Evolutionary conservation across 192 early-diverging fungal species (phyloP).

Genomic region (Backusella morwellensis): DNA sequence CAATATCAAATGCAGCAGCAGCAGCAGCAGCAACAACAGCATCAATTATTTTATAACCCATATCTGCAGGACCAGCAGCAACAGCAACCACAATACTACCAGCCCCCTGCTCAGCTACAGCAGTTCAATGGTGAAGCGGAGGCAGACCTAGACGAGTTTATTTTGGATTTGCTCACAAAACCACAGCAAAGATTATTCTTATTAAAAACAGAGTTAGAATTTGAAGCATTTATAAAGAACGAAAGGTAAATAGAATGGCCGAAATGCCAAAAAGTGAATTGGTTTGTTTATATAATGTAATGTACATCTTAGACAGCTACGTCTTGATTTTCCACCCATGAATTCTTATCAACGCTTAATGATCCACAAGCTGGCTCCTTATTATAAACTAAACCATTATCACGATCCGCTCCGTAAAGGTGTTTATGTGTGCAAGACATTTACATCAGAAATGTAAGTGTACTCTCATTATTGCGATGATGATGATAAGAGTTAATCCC

Average conservation of each 20-base stretch:
- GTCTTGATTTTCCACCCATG: conserved; percentile 62
- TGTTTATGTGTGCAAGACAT: conserved; percentile 57
- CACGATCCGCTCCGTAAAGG: conserved; percentile 50
- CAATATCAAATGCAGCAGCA: not conserved
- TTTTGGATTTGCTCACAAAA: conserved; percentile 59
- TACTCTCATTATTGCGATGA: too few species aligned
- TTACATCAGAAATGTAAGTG: conserved; percentile 56
- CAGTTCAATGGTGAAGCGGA: not conserved
- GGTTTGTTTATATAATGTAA: conserved; percentile 2
- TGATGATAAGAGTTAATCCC: not conserved
- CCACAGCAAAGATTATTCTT: conserved; percentile 65
- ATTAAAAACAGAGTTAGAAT: conserved; percentile 64
- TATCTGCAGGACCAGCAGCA: conserved; percentile 1
- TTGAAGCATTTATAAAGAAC: conserved; percentile 59
- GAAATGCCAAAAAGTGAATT: not conserved
- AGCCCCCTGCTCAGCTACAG: conserved; percentile 4
- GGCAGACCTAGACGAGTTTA: conserved; percentile 50
- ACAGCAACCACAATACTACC: conserved; percentile 3
- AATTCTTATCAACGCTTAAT: conserved; percentile 77
- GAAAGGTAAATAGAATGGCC: conserved; percentile 38
- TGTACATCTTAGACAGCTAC: conserved; percentile 38
- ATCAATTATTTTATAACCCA: not conserved
- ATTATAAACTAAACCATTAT: conserved; percentile 64
- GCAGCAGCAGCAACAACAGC: not conserved
- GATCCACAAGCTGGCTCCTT: conserved; percentile 67